Evolutionary conservation across 2,329 filamentous ascomycete genomes (phyloP).

Genomic region (Cercospora berteroae): DNA sequence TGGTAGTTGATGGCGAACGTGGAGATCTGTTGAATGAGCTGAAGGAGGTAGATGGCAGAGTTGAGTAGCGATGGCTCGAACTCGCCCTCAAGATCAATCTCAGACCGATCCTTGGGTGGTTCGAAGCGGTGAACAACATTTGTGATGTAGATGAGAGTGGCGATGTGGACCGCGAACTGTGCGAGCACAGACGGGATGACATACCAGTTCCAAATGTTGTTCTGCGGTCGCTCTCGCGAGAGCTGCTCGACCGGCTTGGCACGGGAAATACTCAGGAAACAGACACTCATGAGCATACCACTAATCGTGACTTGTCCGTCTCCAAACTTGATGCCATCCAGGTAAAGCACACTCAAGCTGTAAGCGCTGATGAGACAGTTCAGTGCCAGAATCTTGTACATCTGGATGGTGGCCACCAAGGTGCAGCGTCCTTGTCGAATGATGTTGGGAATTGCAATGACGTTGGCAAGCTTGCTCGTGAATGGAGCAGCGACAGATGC

Average conservation of each 20-base stretch:
- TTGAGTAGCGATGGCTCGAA: slow-evolving; percentile 93
- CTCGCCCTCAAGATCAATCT: slow-evolving; percentile 89
- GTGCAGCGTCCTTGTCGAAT: slow-evolving; percentile 97
- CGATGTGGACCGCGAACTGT: slow-evolving; percentile 95
- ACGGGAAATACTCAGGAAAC: slow-evolving; percentile 97
- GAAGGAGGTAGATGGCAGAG: slow-evolving; percentile 92
- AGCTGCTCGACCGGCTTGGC: slow-evolving; percentile 92
- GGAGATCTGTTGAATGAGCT: slow-evolving; percentile 97
- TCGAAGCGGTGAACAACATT: slow-evolving; percentile 81
- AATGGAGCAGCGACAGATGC: slow-evolving; percentile 96
- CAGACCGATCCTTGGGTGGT: slow-evolving; percentile 55
- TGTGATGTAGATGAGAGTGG: slow-evolving; percentile 89
- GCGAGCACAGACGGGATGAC: slow-evolving; percentile 97
- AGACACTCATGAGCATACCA: slow-evolving; percentile 99
- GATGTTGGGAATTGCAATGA: slow-evolving; percentile 96
- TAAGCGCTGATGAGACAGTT: slow-evolving; percentile 98
- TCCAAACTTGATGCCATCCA: slow-evolving; percentile 98
- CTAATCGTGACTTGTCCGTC: slow-evolving; percentile 98
- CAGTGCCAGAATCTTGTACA: slow-evolving; percentile 97
- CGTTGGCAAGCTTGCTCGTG: slow-evolving; percentile 94
- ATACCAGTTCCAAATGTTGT: slow-evolving; percentile 98
- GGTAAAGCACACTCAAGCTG: slow-evolving; percentile 90
- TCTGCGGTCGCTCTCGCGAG: slow-evolving; percentile 94
- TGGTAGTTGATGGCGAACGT: slow-evolving; percentile 99
- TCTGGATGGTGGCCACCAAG: slow-evolving; percentile 96